These are phyloP conservation scores for Cudoniella acicularis DNA, from an alignment of 495 filamentous ascomycete species.

Conservation along the genomic window DNA sequence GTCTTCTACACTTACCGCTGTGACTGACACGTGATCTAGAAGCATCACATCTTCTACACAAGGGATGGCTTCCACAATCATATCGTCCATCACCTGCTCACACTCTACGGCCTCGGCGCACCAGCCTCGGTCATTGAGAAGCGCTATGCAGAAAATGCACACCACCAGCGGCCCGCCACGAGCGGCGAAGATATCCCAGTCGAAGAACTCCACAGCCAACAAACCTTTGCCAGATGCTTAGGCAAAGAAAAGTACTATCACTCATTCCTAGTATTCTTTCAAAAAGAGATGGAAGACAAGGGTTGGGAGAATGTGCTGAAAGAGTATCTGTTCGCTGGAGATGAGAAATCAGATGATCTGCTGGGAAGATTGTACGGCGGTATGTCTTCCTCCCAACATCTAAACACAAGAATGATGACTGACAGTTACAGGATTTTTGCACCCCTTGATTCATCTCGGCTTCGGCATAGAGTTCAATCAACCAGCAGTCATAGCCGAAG, in stretches of 20 bases:
- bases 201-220: conserved; percentile 47
- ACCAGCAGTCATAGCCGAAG: conserved; percentile 78
- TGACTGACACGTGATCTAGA: conserved; percentile 27
- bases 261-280: conserved; percentile 66
- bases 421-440: conserved; percentile 56
- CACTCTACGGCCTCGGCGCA: conserved; percentile 73
- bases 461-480: conserved; percentile 79
- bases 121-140: conserved; percentile 48
- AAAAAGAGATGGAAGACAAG: conserved; percentile 60
- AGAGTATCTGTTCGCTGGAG: conserved; percentile 62
- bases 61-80: conserved; percentile 62
- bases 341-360: conserved; percentile 59
- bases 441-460: conserved; percentile 81
- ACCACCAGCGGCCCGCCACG: conserved; percentile 54
- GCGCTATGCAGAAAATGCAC: conserved; percentile 54
- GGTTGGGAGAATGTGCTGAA: conserved; percentile 56
- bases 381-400: conserved; percentile 17
- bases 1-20: not conserved
- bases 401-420: conserved; percentile 8
- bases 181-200: conserved; percentile 41
- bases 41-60: conserved; percentile 79
- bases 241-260: conserved; percentile 34
- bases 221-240: conserved; percentile 46
- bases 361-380: conserved; percentile 46
- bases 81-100: conserved; percentile 70